phyloP scores from a whole-genome alignment of 371 early-diverging fungal species.

The Mortierella sp. region DNA sequence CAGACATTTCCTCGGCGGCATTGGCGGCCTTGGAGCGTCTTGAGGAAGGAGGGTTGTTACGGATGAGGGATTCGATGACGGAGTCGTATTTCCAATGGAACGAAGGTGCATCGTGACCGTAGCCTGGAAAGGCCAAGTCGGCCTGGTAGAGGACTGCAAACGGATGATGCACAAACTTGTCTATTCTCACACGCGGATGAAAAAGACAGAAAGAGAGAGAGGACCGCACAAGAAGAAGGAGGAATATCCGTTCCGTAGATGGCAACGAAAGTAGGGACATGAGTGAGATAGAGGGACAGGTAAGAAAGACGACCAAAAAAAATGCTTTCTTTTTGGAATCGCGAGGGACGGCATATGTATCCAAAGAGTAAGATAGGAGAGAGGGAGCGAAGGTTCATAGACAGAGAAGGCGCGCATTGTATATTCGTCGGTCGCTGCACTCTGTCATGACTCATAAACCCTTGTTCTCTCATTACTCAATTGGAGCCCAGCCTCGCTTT shows the following conservation, averaged over 20 bases:
- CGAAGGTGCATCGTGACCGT: constrained; percentile 48
- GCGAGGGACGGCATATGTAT: not conserved
- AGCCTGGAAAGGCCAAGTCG: constrained; percentile 58
- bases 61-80: constrained; percentile 51
- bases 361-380: not conserved
- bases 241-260: not conserved
- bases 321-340: not conserved
- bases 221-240: not conserved
- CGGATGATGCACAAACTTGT: constrained; percentile 59
- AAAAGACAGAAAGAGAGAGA: not conserved
- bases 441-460: not conserved
- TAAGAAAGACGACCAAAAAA: constrained; percentile 14
- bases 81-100: constrained; percentile 60
- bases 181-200: constrained; percentile 26
- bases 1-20: not conserved
- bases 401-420: not conserved
- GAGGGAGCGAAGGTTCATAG: not conserved
- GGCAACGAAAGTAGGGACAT: not conserved
- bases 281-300: not conserved
- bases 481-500: constrained; percentile 14
- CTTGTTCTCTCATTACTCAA: not conserved
- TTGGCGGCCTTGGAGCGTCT: constrained; percentile 35
- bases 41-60: constrained; percentile 54
- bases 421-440: constrained; percentile 2
- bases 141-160: constrained; percentile 57